Base-by-base conservation (phyloP, 2,329 filamentous ascomycete species). In the Drechslerella dactyloides region DNA sequence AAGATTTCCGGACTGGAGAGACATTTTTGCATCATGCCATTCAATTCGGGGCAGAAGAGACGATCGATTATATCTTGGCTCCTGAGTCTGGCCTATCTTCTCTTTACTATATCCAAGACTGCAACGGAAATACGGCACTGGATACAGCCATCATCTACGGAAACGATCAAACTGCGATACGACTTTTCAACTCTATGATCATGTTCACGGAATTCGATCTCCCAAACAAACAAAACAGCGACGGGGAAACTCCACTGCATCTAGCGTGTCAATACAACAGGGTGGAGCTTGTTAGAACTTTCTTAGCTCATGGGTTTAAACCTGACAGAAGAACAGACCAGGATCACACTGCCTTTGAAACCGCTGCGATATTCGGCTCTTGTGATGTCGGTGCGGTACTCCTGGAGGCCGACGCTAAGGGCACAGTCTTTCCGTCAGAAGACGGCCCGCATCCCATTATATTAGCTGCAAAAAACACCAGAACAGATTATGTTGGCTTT, bases 11-110 rank as follows among this genome's bases (percentile, higher is more conserved):
- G 13, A 19, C 21, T 21, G 24, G 50, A 17, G 40, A 44, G 1
- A 68, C 63, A 13, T 55, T 68, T 21, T 42, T 68, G 3, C 63
- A 68, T 30, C 19, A 60, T 17, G 56, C 63, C 15, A 21, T 46
- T 33, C n/a, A 42, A 27, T 8, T 19, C 4, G 27, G 19, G 40
- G 27, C 40, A 6, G 24, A 55, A 35, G 48, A 40, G 4, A 52
- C 24, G 2, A 51, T 68, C 11, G 19, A 54, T 6, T 51, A 55
- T 44, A 40, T 48, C 1, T 48, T 62, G 2, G 11, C 46, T 2
- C 2, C 55, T 7, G 48, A 51, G 1, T 13, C 40, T 10, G 42
- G 8, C 27, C 37, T 60, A 21, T 3, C 30, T 10, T 17, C n/a
- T 21, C 11, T 61, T 5, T 21, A 54, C 10, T 56, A 55, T 33